Evolutionary conservation across 2,329 filamentous ascomycete genomes (phyloP).

Genomic region (Tolypocladium ophioglossoides): DNA sequence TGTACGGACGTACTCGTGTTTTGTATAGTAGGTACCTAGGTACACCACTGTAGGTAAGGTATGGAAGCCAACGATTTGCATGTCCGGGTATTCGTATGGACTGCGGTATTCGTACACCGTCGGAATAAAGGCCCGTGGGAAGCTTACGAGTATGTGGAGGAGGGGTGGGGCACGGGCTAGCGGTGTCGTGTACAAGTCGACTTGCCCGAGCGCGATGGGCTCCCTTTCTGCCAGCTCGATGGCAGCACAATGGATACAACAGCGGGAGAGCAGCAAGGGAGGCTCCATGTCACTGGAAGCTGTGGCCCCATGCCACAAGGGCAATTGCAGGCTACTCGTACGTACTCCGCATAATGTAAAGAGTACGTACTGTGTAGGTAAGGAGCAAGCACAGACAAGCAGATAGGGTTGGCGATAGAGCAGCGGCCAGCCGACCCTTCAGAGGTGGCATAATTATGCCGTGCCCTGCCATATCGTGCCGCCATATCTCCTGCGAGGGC

Average conservation of each 20-base stretch:
- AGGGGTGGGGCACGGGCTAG: neutral
- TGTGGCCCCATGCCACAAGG: too few species aligned
- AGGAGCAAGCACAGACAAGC: neutral
- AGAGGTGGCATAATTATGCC: neutral
- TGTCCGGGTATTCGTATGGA: neutral
- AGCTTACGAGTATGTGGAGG: neutral
- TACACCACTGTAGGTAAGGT: too few species aligned
- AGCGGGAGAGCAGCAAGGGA: too few species aligned
- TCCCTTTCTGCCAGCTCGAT: neutral
- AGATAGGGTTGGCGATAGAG: neutral
- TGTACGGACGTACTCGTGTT: neutral
- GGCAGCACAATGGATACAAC: neutral
- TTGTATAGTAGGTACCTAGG: neutral
- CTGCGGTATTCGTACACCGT: neutral
- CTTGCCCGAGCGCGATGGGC: neutral
- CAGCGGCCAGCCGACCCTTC: neutral
- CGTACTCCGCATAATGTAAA: neutral
- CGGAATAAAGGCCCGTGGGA: neutral
- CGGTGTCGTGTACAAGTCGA: neutral
- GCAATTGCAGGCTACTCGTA: neutral
- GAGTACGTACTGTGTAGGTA: too few species aligned
- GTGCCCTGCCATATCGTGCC: neutral
- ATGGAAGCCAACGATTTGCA: neutral
- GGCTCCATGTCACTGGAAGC: too few species aligned
- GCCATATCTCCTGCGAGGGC: neutral